A percentile compares a stretch with the other conserved stretches of the same genome.
Evolutionary conservation across 768 basidiomycete species (phyloP).

Genomic region (Rhodotorula kratochvilovae): DNA sequence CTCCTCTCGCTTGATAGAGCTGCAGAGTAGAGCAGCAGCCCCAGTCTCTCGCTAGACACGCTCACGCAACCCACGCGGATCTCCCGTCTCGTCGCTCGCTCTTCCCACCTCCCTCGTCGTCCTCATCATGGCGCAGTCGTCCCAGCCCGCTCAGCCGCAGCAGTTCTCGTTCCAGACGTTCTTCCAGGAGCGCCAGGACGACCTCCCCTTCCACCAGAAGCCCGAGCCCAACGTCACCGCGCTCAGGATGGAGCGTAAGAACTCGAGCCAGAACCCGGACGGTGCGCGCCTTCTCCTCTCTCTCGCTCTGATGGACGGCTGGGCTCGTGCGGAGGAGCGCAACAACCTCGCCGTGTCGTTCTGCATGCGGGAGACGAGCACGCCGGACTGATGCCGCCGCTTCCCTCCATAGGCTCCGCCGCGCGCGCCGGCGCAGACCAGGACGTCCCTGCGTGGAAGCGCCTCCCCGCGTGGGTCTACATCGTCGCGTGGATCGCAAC

Average conservation of each 20-base stretch:
- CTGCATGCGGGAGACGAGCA: too few species aligned
- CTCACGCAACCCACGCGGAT: neutral
- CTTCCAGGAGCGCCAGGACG: constrained; percentile 17
- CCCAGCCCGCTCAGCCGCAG: neutral
- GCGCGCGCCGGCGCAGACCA: neutral
- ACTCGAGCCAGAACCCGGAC: neutral
- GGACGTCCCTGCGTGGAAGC: constrained; percentile 25
- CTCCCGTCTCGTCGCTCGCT: neutral
- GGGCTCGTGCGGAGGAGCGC: too few species aligned
- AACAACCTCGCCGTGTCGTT: too few species aligned
- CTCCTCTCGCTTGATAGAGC: too few species aligned
- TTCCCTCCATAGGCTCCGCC: too few species aligned
- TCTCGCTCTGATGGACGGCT: too few species aligned
- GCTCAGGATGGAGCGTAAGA: constrained; percentile 16
- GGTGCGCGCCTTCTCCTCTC: neutral
- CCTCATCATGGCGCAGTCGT: neutral
- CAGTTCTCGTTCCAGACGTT: neutral
- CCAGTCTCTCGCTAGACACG: neutral
- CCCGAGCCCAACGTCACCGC: neutral
- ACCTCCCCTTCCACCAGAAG: constrained; percentile 25
- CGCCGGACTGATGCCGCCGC: too few species aligned
- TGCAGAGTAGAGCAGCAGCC: too few species aligned
- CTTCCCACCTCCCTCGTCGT: neutral
- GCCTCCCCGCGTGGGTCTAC: constrained; percentile 31
- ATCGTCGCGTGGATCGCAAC: constrained; percentile 92